Evolutionary conservation across 2,329 filamentous ascomycete genomes (phyloP), one percentile per base, ranked within the genome.

Genomic region (Cordyceps cateniannulata): DNA sequence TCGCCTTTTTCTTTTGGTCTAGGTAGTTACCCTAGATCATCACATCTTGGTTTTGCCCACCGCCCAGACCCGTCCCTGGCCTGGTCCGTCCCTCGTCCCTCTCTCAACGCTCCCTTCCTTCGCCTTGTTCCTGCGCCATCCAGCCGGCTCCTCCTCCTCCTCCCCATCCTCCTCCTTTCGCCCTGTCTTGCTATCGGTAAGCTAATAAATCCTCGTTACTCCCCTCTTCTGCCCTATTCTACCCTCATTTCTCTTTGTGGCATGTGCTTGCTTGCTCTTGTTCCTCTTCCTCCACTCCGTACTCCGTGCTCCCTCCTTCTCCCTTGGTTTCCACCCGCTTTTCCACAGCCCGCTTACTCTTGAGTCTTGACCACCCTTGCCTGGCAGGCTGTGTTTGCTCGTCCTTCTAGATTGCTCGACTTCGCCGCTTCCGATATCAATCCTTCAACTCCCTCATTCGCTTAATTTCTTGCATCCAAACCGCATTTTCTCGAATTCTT

Each of bases 131-230:
- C 50, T 48, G n/a, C 42, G 48, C 16, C 29, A 25, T 25, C 48
- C 29, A 32, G 14, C 5, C 27, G 48, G 38, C 49, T 35, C 40
- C 58, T 55, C 51, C 44, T 44, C 38, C 40, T n/a, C 32, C 32
- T 35, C 32, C 9, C 32, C 32, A 29, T 35, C 8, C 32, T 40
- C 50, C 59, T 56, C 35, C 45, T 38, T 45, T 56, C 16, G 52
- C 48, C 59, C 38, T 61, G 52, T 48, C 59, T 56, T 51, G 59
- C 51, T 45, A n/a, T 44, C 29, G 56, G 56, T 59, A 59, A 45
- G 56, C 48, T n/a, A 24, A n/a, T n/a, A 47, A 24, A 22, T 29
- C 25, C 29, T 22, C 38, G 22, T 25, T 14, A 3, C 20, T 29
- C 25, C 29, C 22, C 48, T 44, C 18, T 50, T 20, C 6, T 40